Percentiles rank a stretch among this genome's conserved stretches.
Evolutionary conservation across 2,329 filamentous ascomycete species (phyloP).

Genomic region (Hymenotorrendiella dingleyae): DNA sequence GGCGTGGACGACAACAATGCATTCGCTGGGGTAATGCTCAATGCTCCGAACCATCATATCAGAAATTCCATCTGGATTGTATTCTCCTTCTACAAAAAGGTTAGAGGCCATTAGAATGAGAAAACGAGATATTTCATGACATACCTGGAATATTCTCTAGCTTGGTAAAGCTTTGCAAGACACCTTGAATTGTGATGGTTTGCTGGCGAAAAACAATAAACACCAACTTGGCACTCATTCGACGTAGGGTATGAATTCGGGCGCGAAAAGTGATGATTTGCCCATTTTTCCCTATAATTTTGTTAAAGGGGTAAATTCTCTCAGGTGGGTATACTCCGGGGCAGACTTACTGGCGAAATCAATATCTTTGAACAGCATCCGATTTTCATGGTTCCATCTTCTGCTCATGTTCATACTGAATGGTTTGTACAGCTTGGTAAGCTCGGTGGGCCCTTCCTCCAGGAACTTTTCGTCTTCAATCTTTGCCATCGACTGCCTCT

Average conservation of each 20-base stretch:
- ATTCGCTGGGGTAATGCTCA: constrained; percentile 73
- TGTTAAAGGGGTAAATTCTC: background rate
- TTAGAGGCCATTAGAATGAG: background rate
- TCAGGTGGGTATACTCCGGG: background rate
- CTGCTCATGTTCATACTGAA: constrained; percentile 32
- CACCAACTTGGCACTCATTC: constrained; percentile 74
- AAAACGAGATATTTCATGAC: too few species aligned
- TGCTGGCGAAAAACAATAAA: constrained; percentile 86
- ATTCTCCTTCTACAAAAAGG: constrained; percentile 13
- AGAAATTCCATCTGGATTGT: constrained; percentile 49
- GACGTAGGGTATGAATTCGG: constrained; percentile 71
- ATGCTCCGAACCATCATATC: constrained; percentile 81
- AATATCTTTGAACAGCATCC: constrained; percentile 28
- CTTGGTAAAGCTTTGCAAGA: constrained; percentile 43
- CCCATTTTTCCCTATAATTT: constrained; percentile 22
- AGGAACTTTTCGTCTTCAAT: constrained; percentile 28
- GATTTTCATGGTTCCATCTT: constrained; percentile 24
- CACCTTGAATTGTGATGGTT: constrained; percentile 76
- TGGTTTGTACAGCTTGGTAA: constrained; percentile 28
- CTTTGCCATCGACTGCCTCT: constrained; percentile 23
- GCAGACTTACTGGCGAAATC: constrained; percentile 24
- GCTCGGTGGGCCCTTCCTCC: constrained; percentile 22
- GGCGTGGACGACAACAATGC: constrained; percentile 71
- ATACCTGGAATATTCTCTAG: constrained; percentile 16
- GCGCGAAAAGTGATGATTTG: constrained; percentile 50